Base-by-base conservation (phyloP, 1,284 basidiomycete genomes). In the Macrocystidia cucumis region DNA sequence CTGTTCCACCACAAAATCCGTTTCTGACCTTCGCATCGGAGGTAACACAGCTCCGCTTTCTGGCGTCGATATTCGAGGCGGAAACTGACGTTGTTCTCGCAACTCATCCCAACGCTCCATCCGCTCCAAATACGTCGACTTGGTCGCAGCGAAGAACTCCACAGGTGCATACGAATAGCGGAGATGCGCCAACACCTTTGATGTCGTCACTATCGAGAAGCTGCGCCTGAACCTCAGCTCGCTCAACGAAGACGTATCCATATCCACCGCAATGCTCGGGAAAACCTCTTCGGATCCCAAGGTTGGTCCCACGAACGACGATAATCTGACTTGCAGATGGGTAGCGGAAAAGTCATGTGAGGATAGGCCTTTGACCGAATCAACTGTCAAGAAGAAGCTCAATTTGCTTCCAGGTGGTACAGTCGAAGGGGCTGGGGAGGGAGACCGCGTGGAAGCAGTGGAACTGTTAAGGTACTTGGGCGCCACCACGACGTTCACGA, bases 101-200 rank as follows among this genome's bases (percentile, higher is more conserved):
- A 89, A 69, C 51, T 91, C 85, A 51, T 95, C 91, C 88, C 90
- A 96, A 29, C 87, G 73, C 51, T 93, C 89, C 57, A 96, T 64
- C 6, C 89, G 77, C 45, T 89, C 84, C 39, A 97, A 59, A 56
- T 93, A 96, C 9, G 79, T 84, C 4, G 85, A 72, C 35, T 75
- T 80, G 28, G 85, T 68, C 5, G 79, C 69, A 5, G 88, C 91
- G 44, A 91, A 96, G 56, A 96, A 87, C 50, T 93, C 88, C 49
- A 97, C 72, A 0, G 82, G 80, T 1, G 82, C 88, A 52, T 90
- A 89, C 8, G 79, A 79, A 41, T 75, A 67, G 16, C 74, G 70
- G 16, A 95, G 58, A 54, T 91, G 76, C n/a, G 62, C 65, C 25
- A 87, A 56, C 14, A 89, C 78, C 53, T 83, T 88, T 12, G 76